phyloP scores from a whole-genome alignment of 441 rosid species.

The Mallotus japonicus region DNA sequence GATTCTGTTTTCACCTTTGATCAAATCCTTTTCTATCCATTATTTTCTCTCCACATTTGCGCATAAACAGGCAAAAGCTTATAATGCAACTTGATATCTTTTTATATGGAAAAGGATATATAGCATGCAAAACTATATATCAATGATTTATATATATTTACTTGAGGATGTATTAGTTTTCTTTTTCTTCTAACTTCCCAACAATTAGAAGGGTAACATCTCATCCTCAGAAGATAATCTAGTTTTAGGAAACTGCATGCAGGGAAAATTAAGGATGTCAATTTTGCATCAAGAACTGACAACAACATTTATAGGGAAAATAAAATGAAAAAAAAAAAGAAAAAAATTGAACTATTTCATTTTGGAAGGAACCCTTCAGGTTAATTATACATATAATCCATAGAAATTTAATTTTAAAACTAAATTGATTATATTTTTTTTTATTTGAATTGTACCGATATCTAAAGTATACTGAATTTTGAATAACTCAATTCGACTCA shows the following conservation, averaged over 20 bases:
- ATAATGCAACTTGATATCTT: not conserved
- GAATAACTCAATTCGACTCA: too few relatives aligned
- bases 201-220: not conserved
- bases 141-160: not conserved
- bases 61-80: not conserved
- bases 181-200: not conserved
- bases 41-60: not conserved
- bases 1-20: not conserved
- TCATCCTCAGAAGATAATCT: not conserved
- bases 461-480: too few relatives aligned
- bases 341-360: too few relatives aligned
- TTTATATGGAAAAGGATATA: not conserved
- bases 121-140: not conserved
- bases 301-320: not conserved
- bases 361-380: not conserved
- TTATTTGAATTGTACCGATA: too few relatives aligned
- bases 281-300: not conserved
- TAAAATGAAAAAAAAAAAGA: too few relatives aligned
- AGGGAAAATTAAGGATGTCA: not conserved
- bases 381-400: too few relatives aligned
- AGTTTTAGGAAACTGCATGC: constrained; percentile 3
- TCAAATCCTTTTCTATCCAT: constrained; percentile 10
- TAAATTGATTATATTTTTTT: too few relatives aligned
- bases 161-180: not conserved
- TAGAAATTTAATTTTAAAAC: too few relatives aligned